These are phyloP conservation scores for Lumnitzera littorea DNA, from an alignment of 345 rosid genomes.

Conservation along the genomic window DNA sequence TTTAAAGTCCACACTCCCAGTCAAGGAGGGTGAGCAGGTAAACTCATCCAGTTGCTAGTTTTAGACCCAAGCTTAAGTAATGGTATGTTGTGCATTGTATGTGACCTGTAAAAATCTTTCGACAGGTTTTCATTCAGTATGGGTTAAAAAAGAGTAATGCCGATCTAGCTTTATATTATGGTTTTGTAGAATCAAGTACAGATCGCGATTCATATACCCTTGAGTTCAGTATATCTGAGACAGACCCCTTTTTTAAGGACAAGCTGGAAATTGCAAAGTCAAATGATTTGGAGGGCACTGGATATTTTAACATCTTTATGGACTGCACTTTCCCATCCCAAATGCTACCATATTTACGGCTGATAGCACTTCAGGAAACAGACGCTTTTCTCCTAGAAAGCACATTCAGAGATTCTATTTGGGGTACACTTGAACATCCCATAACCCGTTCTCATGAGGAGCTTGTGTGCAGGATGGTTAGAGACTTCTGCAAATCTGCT, in stretches of 20 bases:
- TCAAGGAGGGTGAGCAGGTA: conserved; percentile 23
- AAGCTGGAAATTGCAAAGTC: conserved; percentile 12
- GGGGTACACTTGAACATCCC: conserved; percentile 9
- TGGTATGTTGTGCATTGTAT: too few species aligned
- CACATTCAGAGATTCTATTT: conserved; percentile 8
- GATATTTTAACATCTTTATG: conserved; percentile 13
- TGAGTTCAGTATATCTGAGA: conserved; percentile 11
- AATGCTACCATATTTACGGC: conserved; percentile 17
- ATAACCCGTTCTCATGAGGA: conserved; percentile 14
- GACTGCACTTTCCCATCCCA: conserved; percentile 8
- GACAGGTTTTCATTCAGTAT: conserved; percentile 20
- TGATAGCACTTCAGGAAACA: conserved; percentile 8
- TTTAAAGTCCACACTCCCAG: conserved; percentile 15
- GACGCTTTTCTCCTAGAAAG: conserved; percentile 20
- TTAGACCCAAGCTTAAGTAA: too few species aligned
- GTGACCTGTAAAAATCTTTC: neutral
- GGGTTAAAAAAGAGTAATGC: conserved; percentile 20
- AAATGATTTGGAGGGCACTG: conserved; percentile 10
- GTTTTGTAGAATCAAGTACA: conserved; percentile 11
- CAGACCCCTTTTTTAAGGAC: conserved; percentile 11
- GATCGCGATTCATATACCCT: conserved; percentile 10
- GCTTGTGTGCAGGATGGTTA: conserved; percentile 12
- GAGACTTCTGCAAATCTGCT: conserved; percentile 14
- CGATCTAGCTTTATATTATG: conserved; percentile 17
- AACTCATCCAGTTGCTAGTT: neutral